Base-by-base conservation (phyloP, 75 land plant species). In the Cupressus sempervirens region DNA sequence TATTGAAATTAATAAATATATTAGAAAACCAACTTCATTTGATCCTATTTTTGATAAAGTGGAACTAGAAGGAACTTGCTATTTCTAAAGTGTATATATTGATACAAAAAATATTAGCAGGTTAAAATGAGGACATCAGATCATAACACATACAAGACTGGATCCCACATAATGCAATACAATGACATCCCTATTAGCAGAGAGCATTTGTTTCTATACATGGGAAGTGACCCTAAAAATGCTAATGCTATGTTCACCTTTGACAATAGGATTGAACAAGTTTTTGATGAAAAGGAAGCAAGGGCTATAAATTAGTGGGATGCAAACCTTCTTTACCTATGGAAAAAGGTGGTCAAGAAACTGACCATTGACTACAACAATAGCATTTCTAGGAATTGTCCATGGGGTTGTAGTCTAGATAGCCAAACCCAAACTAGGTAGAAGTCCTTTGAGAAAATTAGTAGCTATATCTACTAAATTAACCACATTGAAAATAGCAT, bases 321-420 rank as follows among this genome's bases (percentile, higher is more conserved):
- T 86, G 96, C 96, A 43, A 96, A 94, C 88, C 93, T 96, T 36
- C 79, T 96, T 32, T 93, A 93, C 80, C 92, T 92, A 41, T 96
- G 98, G 98, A 81, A 92, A 48, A 96, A 96, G 98, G 98, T 96
- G n/a, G 81, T 23, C n/a, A n/a, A n/a, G n/a, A n/a, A n/a, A n/a
- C n/a, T n/a, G n/a, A n/a, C n/a, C n/a, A n/a, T n/a, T n/a, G n/a
- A n/a, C n/a, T n/a, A n/a, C n/a, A n/a, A n/a, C n/a, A n/a, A n/a
- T n/a, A n/a, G n/a, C n/a, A n/a, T n/a, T n/a, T n/a, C n/a, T n/a
- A n/a, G n/a, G n/a, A n/a, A n/a, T n/a, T n/a, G n/a, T n/a, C n/a
- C n/a, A n/a, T n/a, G n/a, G n/a, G n/a, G n/a, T n/a, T n/a, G n/a
- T n/a, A n/a, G n/a, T n/a, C n/a, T n/a, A n/a, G n/a, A n/a, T n/a